Percentiles rank a stretch among this genome's conserved stretches.
Conservation (phyloP, 257 asterid genomes). For the Solanum dulcamara region DNA sequence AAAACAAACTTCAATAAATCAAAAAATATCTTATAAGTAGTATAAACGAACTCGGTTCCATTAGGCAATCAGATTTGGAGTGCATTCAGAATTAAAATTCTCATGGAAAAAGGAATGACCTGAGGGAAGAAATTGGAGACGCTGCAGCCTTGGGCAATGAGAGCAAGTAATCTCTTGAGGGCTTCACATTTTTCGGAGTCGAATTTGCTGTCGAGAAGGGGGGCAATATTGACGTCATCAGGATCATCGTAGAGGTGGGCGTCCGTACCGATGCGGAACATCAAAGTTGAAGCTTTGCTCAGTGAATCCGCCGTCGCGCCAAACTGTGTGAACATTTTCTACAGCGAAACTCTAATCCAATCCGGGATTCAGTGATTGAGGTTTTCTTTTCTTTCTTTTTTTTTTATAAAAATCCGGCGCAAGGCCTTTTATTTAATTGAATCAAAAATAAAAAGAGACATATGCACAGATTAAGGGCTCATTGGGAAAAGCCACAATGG, state of each 20-base stretch:
- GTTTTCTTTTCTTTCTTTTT: no score
- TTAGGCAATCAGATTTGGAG: neutral
- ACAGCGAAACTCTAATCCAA: neutral
- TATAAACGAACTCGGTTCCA: no score
- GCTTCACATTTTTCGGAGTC: constrained; percentile 95
- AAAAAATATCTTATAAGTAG: neutral
- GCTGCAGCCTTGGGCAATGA: constrained; percentile 84
- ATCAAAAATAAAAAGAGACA: no score
- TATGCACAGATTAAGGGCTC: no score
- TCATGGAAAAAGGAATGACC: constrained; percentile 11
- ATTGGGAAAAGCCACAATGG: no score
- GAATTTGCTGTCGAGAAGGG: constrained; percentile 90
- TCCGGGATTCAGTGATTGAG: neutral
- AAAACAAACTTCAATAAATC: neutral
- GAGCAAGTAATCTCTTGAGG: constrained; percentile 89
- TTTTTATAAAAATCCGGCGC: no score
- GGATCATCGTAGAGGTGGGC: constrained; percentile 97
- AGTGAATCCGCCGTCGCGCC: constrained; percentile 87
- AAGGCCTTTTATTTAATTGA: no score
- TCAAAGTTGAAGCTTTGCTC: constrained; percentile 90
- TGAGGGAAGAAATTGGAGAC: constrained; percentile 88
- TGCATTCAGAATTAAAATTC: neutral
- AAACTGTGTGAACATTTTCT: constrained; percentile 59
- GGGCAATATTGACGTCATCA: constrained; percentile 74
- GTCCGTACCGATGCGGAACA: constrained; percentile 89